Conservation (phyloP, 2,329 filamentous ascomycete genomes). For the Fusarium tuaranense region DNA sequence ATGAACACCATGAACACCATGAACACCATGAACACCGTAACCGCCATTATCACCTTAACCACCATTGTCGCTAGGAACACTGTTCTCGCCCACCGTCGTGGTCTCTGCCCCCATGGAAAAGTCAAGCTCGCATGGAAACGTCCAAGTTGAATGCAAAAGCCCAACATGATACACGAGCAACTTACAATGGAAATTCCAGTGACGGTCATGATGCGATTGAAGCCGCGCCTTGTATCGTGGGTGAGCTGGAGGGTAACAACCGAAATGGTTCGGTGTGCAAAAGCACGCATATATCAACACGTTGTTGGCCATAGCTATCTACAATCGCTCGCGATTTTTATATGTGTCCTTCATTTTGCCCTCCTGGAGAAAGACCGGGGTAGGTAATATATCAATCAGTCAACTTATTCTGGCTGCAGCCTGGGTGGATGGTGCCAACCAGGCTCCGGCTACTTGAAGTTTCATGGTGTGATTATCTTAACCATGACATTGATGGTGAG, state of each 20-base stretch:
- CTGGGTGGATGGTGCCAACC: slow-evolving; percentile 69
- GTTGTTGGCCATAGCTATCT: neutral
- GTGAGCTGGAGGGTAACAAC: neutral
- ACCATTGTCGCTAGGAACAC: too few species aligned
- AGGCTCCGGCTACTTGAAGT: neutral
- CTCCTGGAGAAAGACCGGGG: neutral
- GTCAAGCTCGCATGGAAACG: neutral
- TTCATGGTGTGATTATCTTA: neutral
- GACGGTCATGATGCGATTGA: neutral
- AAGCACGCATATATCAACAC: too few species aligned
- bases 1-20: too few species aligned
- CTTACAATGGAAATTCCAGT: neutral
- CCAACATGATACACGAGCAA: neutral
- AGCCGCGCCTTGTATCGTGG: neutral
- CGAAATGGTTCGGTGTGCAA: neutral
- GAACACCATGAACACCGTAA: too few species aligned
- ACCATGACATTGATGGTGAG: neutral
- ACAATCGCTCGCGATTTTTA: neutral
- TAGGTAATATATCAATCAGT: neutral
- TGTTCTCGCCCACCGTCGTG: neutral
- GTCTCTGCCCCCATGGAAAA: neutral
- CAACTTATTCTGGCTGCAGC: slow-evolving; percentile 46
- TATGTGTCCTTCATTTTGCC: neutral
- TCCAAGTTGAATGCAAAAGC: neutral
- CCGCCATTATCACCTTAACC: too few species aligned